A percentile compares a stretch with the other conserved stretches of the same genome.
Conservation (phyloP, 2,329 filamentous ascomycete species). For the Apiospora saccharicola region DNA sequence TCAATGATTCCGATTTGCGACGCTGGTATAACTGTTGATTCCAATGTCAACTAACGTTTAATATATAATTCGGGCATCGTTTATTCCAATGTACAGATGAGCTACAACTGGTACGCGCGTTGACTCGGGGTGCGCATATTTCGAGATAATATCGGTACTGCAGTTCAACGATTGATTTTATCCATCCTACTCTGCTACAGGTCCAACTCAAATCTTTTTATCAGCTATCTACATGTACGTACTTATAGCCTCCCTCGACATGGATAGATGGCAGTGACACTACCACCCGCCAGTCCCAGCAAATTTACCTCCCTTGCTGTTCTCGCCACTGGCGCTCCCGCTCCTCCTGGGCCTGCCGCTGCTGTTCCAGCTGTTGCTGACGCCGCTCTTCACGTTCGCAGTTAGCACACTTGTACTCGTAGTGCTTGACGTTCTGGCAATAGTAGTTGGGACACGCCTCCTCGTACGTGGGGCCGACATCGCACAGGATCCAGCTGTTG, state of each 20-base stretch:
- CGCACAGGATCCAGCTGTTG: not conserved
- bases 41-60: too few relatives aligned
- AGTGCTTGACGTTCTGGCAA: not conserved
- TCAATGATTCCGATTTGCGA: too few relatives aligned
- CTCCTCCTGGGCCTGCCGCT: too few relatives aligned
- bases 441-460: not conserved
- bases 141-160: too few relatives aligned
- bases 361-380: too few relatives aligned
- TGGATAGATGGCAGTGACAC: not conserved
- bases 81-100: too few relatives aligned
- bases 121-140: too few relatives aligned
- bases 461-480: not conserved
- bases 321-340: not conserved
- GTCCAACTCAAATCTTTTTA: not conserved
- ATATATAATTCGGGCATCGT: too few relatives aligned
- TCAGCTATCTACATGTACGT: not conserved
- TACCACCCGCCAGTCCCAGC: too few relatives aligned
- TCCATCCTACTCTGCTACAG: not conserved
- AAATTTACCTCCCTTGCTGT: not conserved
- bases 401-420: not conserved
- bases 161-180: too few relatives aligned
- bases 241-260: not conserved
- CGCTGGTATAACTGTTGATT: too few relatives aligned
- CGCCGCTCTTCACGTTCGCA: not conserved
- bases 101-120: too few relatives aligned